These are phyloP conservation scores for Corinectria fuckeliana DNA, from an alignment of 2,329 filamentous ascomycete species.

Conservation along the genomic window DNA sequence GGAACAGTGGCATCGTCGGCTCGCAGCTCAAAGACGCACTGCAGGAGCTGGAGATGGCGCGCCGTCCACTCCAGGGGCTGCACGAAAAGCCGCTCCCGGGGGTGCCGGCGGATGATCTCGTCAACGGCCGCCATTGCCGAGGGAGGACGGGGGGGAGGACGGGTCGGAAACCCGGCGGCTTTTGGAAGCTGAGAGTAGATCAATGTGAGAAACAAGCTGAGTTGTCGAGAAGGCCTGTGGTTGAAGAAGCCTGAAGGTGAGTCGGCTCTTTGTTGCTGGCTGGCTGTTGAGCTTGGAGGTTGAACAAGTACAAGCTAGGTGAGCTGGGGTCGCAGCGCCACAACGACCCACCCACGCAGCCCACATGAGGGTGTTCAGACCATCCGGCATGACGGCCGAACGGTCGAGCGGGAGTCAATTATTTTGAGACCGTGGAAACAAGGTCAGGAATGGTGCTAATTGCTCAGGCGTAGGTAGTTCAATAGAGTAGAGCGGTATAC, in stretches of 20 bases:
- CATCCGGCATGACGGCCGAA: not conserved
- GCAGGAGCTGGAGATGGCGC: conserved; percentile 28
- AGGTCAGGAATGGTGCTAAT: not conserved
- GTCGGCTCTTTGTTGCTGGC: not conserved
- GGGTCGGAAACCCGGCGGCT: not conserved
- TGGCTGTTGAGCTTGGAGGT: no score
- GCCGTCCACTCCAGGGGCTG: conserved; percentile 34
- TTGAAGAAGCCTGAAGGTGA: not conserved
- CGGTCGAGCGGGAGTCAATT: not conserved
- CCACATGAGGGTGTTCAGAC: not conserved
- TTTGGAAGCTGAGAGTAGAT: no score
- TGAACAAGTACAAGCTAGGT: not conserved
- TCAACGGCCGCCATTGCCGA: conserved; percentile 6
- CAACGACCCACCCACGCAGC: not conserved
- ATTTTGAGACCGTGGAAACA: not conserved
- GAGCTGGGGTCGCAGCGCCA: not conserved
- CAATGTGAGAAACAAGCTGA: not conserved
- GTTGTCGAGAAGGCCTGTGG: not conserved
- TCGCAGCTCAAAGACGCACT: conserved; percentile 20
- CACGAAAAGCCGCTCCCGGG: conserved; percentile 34
- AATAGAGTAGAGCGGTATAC: no score
- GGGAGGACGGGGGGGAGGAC: not conserved
- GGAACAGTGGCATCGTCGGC: no score
- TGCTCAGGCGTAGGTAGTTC: not conserved
- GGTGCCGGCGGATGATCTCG: conserved; percentile 32